Percentiles rank a stretch among this genome's conserved stretches.
phyloP scores from a whole-genome alignment of 345 rosid genomes.

The Excoecaria cochinchinensis region DNA sequence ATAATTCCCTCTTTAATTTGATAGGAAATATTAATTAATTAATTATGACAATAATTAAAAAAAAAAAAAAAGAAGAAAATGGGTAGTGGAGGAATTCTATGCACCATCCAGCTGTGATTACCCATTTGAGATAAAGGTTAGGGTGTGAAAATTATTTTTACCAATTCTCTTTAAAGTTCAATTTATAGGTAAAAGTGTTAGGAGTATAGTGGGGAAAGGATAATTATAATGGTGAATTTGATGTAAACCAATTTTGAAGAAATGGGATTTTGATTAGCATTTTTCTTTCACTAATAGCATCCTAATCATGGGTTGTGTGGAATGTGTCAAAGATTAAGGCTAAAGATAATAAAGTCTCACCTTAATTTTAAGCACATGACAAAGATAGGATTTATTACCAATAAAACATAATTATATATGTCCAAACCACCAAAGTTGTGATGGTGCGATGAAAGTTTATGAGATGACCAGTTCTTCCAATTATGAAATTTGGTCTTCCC shows the following conservation, averaged over 20 bases:
- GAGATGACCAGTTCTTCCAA: not conserved
- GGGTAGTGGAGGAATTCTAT: not conserved
- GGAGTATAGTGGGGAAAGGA: not conserved
- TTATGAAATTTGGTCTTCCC: not conserved
- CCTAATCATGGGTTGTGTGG: conserved; percentile 5
- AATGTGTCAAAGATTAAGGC: not conserved
- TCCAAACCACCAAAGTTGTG: not conserved
- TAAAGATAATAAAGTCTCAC: conserved; percentile 10
- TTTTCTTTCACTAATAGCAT: not conserved
- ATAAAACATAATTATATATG: conserved; percentile 9
- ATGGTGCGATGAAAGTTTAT: not conserved
- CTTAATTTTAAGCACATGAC: conserved; percentile 1
- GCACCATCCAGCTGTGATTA: not conserved
- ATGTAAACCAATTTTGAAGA: not conserved
- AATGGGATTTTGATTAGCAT: not conserved
- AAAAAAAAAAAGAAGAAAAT: not conserved
- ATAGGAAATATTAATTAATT: not conserved
- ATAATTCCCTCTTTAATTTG: conserved; percentile 9
- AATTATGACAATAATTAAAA: not conserved
- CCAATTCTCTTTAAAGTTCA: too few species aligned
- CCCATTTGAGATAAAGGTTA: not conserved
- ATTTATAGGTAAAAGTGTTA: not conserved
- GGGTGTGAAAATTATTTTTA: too few species aligned
- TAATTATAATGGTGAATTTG: not conserved
- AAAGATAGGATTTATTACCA: not conserved